Conservation (phyloP, 2,329 filamentous ascomycete genomes). For the Talaromyces pinophilus region DNA sequence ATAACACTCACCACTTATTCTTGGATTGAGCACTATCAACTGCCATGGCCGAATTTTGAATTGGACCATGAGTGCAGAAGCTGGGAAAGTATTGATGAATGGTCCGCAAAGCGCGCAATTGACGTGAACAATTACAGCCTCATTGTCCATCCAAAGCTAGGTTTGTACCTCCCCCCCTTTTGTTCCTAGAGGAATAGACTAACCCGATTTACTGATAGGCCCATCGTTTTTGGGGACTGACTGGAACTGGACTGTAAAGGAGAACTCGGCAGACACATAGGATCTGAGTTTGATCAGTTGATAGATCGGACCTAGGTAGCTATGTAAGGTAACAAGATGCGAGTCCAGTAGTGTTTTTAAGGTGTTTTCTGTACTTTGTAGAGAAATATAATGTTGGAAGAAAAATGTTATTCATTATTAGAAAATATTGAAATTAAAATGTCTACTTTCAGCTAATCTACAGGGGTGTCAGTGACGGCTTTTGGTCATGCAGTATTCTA, state of each 20-base stretch:
- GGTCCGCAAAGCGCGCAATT: background rate
- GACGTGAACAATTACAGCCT: background rate
- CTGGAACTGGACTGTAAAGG: background rate
- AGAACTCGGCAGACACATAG: background rate
- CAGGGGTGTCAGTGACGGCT: background rate
- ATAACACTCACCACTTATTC: slow-evolving; percentile 7
- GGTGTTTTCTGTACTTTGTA: too few species aligned
- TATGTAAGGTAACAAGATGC: background rate
- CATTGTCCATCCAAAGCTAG: background rate
- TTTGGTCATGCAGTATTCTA: background rate
- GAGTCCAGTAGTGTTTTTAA: background rate
- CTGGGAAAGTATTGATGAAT: background rate
- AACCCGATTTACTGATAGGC: background rate
- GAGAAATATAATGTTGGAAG: too few species aligned
- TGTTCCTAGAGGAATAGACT: background rate
- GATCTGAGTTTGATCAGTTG: background rate
- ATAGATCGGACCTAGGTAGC: background rate
- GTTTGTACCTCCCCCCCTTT: background rate
- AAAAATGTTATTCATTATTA: too few species aligned
- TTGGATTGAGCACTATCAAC: slow-evolving; percentile 2
- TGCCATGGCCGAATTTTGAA: slow-evolving; percentile 9
- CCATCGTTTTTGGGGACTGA: background rate
- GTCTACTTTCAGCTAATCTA: background rate
- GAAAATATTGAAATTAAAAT: too few species aligned
- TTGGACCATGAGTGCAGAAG: background rate